These are phyloP conservation scores for Talaromyces verruculosus DNA, from an alignment of 2,329 filamentous ascomycete genomes.

Conservation along the genomic window DNA sequence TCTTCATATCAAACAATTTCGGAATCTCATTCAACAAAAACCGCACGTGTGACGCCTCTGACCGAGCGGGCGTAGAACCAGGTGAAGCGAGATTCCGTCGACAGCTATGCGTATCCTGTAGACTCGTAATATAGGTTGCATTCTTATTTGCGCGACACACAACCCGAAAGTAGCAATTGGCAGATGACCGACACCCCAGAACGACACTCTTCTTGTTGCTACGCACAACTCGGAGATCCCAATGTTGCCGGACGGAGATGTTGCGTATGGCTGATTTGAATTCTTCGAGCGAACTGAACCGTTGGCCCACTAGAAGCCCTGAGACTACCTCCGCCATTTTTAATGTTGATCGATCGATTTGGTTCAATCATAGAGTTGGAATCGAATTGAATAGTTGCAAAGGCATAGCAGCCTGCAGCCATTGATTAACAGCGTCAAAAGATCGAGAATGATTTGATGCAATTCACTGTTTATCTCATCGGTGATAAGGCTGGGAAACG, in stretches of 20 bases:
- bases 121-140: conserved; percentile 42
- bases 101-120: conserved; percentile 42
- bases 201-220: conserved; percentile 46
- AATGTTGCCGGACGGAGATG: conserved; percentile 44
- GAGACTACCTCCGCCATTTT: conserved; percentile 41
- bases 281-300: conserved; percentile 40
- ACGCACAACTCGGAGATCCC: conserved; percentile 42
- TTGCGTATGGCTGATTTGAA: conserved; percentile 41
- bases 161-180: conserved; percentile 42
- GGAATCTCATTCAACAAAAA: conserved; percentile 42
- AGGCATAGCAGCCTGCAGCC: conserved; percentile 14
- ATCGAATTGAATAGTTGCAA: neutral
- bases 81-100: conserved; percentile 33
- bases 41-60: conserved; percentile 42
- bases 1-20: conserved; percentile 42
- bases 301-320: conserved; percentile 41
- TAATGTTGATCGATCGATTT: neutral
- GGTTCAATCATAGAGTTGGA: neutral
- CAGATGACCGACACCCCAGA: conserved; percentile 41
- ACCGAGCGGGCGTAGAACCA: conserved; percentile 37
- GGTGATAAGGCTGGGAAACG: conserved; percentile 15
- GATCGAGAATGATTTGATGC: neutral
- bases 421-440: neutral
- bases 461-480: conserved; percentile 1
- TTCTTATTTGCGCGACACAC: conserved; percentile 44